These are phyloP conservation scores for Urtica urens DNA, from an alignment of 306 rosid genomes.

Conservation along the genomic window DNA sequence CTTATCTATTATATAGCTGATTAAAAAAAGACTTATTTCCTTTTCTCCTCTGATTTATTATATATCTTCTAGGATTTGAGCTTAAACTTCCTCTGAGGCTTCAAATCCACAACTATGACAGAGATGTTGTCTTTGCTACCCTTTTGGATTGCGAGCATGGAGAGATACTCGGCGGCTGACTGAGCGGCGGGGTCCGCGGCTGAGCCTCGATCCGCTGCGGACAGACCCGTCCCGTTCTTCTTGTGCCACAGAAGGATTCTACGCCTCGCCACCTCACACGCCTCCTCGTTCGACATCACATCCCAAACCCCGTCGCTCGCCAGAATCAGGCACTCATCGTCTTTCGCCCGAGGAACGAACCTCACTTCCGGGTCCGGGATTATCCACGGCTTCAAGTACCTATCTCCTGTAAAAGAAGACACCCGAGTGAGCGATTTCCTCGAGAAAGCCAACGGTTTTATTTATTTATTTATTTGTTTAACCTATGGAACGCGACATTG, in stretches of 20 bases:
- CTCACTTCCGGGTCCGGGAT: slow-evolving; percentile 51
- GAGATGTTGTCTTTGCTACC: slow-evolving; percentile 49
- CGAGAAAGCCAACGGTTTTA: too few relatives aligned
- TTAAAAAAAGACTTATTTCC: not conserved
- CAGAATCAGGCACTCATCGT: slow-evolving; percentile 41
- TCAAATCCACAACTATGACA: slow-evolving; percentile 37
- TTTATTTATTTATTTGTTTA: too few relatives aligned
- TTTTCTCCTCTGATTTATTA: not conserved
- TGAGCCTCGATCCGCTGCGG: slow-evolving; percentile 22
- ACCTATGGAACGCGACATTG: slow-evolving; percentile 61
- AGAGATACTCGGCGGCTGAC: slow-evolving; percentile 43
- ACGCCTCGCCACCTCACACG: slow-evolving; percentile 39
- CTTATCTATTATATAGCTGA: slow-evolving; percentile 11
- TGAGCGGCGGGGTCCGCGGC: slow-evolving; percentile 47
- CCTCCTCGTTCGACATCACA: slow-evolving; percentile 47
- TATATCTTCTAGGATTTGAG: slow-evolving; percentile 21
- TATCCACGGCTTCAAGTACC: slow-evolving; percentile 49
- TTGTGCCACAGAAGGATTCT: slow-evolving; percentile 45
- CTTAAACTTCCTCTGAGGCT: slow-evolving; percentile 38
- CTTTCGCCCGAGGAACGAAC: slow-evolving; percentile 37
- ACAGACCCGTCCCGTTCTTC: slow-evolving; percentile 27
- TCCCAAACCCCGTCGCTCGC: slow-evolving; percentile 65
- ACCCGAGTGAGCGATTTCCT: not conserved
- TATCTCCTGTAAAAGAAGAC: slow-evolving; percentile 30
- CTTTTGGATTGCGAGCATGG: slow-evolving; percentile 43